Evolutionary conservation across 441 rosid genomes (phyloP).

Genomic region (Metrosideros polymorpha): DNA sequence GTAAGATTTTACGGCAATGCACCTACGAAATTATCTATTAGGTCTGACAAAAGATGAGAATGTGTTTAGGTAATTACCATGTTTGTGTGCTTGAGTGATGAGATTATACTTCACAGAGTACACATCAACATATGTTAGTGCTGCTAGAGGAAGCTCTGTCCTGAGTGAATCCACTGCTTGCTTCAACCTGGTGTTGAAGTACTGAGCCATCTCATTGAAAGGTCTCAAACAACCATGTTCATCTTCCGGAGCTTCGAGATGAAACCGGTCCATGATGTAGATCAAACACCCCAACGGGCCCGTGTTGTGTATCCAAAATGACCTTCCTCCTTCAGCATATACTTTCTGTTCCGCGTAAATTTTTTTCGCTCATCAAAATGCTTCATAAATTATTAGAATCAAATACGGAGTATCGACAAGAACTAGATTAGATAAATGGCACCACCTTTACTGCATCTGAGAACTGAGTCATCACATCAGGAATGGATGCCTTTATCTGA

Average conservation of each 20-base stretch:
- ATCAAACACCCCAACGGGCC: constrained; percentile 2
- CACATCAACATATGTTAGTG: background rate
- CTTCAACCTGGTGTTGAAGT: background rate
- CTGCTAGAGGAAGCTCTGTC: background rate
- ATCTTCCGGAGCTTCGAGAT: background rate
- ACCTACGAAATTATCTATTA: background rate
- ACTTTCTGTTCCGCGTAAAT: background rate
- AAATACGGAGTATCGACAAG: background rate
- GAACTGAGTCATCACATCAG: background rate
- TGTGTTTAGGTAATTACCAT: constrained; percentile 17
- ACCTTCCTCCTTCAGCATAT: constrained; percentile 2
- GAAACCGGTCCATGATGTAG: background rate
- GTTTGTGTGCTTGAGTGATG: constrained; percentile 26
- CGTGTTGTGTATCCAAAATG: constrained; percentile 9
- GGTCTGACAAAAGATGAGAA: background rate
- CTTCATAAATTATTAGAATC: background rate
- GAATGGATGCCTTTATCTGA: background rate
- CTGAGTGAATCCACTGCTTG: background rate
- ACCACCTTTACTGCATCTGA: background rate
- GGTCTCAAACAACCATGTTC: background rate
- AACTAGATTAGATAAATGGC: background rate
- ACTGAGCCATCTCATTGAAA: background rate
- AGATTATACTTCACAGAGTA: constrained; percentile 1
- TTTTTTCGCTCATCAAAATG: background rate
- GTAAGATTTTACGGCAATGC: background rate